These are phyloP conservation scores for Allomyces macrogynus DNA, from an alignment of 192 early-diverging fungal genomes.

Conservation along the genomic window DNA sequence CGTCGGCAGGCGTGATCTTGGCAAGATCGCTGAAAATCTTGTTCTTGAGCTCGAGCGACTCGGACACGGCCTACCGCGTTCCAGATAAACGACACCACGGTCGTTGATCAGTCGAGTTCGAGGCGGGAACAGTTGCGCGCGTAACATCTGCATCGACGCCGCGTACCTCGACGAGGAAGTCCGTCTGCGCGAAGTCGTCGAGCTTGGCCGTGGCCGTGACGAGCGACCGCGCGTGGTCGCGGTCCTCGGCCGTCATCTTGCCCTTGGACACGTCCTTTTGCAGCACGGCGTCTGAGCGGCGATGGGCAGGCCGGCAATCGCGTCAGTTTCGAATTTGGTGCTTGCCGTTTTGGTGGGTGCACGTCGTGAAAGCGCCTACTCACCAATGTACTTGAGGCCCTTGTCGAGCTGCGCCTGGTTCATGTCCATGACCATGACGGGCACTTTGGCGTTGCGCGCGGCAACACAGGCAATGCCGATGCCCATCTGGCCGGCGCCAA, in stretches of 20 bases:
- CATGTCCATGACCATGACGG: slow-evolving; percentile 62
- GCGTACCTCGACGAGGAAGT: slow-evolving; percentile 71
- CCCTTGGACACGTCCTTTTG: slow-evolving; percentile 80
- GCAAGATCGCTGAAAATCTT: slow-evolving; percentile 61
- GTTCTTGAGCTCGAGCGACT: slow-evolving; percentile 66
- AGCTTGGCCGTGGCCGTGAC: slow-evolving; percentile 41
- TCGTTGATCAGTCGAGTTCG: too few species aligned
- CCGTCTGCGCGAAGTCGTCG: slow-evolving; percentile 36
- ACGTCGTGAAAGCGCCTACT: not conserved
- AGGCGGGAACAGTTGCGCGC: too few species aligned
- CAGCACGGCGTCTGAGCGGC: slow-evolving; percentile 45
- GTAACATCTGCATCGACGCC: too few species aligned
- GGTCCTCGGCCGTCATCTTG: slow-evolving; percentile 59
- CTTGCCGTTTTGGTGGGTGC: too few species aligned
- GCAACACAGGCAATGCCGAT: slow-evolving; percentile 78
- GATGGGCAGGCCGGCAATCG: too few species aligned
- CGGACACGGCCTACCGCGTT: slow-evolving; percentile 42
- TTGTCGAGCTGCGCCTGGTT: slow-evolving; percentile 53
- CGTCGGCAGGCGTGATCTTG: slow-evolving; percentile 32
- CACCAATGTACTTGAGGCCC: slow-evolving; percentile 66
- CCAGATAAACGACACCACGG: not conserved
- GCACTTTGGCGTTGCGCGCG: slow-evolving; percentile 56
- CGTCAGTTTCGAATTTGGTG: too few species aligned
- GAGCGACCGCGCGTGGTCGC: slow-evolving; percentile 30
- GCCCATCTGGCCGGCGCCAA: slow-evolving; percentile 94